phyloP scores from a whole-genome alignment of 2,329 filamentous ascomycete genomes.

The Pseudocercospora vitis region DNA sequence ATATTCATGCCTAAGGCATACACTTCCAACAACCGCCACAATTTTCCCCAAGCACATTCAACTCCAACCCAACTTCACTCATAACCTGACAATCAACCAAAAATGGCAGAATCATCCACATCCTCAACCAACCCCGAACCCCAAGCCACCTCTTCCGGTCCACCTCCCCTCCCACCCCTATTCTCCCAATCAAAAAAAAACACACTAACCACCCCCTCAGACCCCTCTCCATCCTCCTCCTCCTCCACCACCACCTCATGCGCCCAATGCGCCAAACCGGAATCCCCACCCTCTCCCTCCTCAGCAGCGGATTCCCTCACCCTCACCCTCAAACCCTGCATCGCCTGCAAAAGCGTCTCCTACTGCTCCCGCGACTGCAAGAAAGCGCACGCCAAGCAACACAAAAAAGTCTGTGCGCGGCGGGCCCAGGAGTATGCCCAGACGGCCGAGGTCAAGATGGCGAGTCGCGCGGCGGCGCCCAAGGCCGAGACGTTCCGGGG shows the following conservation, averaged over 20 bases:
- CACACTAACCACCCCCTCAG: not conserved
- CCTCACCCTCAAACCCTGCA: slow-evolving; percentile 39
- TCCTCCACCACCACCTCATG: not conserved
- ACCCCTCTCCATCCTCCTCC: not conserved
- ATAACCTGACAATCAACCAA: too few species aligned
- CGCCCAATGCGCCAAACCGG: not conserved
- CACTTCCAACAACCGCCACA: too few species aligned
- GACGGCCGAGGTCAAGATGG: slow-evolving; percentile 43
- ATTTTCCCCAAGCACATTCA: too few species aligned
- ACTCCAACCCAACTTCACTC: too few species aligned
- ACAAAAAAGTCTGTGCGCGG: slow-evolving; percentile 43
- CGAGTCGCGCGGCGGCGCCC: slow-evolving; percentile 35
- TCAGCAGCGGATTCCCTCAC: not conserved
- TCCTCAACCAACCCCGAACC: not conserved
- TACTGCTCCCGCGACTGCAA: slow-evolving; percentile 46
- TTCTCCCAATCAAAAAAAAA: not conserved
- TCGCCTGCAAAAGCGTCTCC: slow-evolving; percentile 41
- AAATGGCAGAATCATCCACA: not conserved
- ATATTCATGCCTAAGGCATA: too few species aligned
- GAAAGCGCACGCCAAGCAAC: slow-evolving; percentile 41
- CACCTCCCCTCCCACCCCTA: not conserved
- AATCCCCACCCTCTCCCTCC: not conserved
- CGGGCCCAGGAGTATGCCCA: slow-evolving; percentile 43
- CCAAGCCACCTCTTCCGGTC: not conserved
- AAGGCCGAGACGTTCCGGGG: slow-evolving; percentile 37